A percentile compares a stretch with the other conserved stretches of the same genome.
phyloP scores from a whole-genome alignment of 2,329 filamentous ascomycete species.

The Paraphoma chrysanthemicola region DNA sequence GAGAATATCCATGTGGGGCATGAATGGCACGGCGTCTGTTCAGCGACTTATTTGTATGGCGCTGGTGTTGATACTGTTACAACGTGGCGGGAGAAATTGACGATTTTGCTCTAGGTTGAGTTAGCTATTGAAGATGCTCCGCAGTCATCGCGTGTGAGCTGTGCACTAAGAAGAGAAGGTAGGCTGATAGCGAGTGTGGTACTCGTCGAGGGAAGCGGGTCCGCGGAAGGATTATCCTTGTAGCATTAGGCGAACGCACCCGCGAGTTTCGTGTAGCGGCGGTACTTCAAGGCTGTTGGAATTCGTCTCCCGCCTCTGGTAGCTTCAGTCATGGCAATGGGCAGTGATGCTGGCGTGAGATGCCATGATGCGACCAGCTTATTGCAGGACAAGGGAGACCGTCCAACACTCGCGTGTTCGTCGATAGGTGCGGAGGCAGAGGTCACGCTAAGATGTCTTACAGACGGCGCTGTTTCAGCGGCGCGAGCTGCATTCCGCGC shows the following conservation, averaged over 20 bases:
- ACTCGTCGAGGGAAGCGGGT: not conserved
- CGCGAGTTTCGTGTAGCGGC: not conserved
- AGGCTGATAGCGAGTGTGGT: not conserved
- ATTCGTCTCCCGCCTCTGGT: not conserved
- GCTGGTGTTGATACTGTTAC: not conserved
- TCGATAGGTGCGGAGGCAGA: not conserved
- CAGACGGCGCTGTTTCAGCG: slow-evolving; percentile 1
- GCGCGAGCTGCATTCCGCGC: too few species aligned
- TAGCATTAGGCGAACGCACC: not conserved
- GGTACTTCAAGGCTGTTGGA: not conserved
- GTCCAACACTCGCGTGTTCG: not conserved
- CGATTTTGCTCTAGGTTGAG: not conserved
- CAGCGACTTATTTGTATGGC: not conserved
- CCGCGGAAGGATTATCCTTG: not conserved
- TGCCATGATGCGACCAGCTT: not conserved
- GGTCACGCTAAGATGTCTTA: slow-evolving; percentile 4
- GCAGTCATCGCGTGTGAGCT: not conserved
- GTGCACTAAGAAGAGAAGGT: not conserved
- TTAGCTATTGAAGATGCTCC: not conserved
- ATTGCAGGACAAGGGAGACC: not conserved
- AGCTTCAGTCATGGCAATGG: not conserved
- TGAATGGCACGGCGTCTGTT: not conserved
- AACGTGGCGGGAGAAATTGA: not conserved
- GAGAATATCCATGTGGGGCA: not conserved
- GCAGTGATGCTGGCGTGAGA: not conserved